These are phyloP conservation scores for Suillus bovinus DNA, from an alignment of 768 basidiomycete species.

Conservation along the genomic window DNA sequence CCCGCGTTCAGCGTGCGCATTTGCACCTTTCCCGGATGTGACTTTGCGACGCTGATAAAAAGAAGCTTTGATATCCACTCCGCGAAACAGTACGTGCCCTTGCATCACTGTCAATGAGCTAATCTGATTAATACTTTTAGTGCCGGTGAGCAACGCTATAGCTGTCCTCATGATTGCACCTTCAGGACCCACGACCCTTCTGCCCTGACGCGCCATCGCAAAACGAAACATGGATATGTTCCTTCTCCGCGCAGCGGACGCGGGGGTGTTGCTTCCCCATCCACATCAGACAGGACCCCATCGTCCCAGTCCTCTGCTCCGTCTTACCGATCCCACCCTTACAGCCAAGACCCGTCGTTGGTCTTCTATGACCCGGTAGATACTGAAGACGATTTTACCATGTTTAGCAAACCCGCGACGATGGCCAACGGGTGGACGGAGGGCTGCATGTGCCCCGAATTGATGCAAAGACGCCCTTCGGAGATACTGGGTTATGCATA, in stretches of 20 bases:
- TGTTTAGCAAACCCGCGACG: not conserved
- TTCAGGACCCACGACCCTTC: conserved; percentile 29
- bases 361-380: not conserved
- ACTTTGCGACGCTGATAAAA: conserved; percentile 20
- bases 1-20: conserved; percentile 16
- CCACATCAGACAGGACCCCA: not conserved
- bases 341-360: not conserved
- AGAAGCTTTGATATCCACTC: conserved; percentile 25
- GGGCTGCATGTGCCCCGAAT: conserved; percentile 3
- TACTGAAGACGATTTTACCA: not conserved
- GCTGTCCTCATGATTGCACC: conserved; percentile 13
- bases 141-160: conserved; percentile 20
- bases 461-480: conserved; percentile 4
- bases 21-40: conserved; percentile 18
- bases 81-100: conserved; percentile 19
- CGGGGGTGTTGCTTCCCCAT: too few relatives aligned
- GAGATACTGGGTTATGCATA: conserved; percentile 1
- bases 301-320: not conserved
- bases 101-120: too few relatives aligned
- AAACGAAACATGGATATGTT: conserved; percentile 21
- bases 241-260: conserved; percentile 12
- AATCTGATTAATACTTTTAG: conserved; percentile 11
- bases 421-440: not conserved
- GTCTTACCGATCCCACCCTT: not conserved
- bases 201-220: conserved; percentile 26